Base-by-base conservation (phyloP, 192 early-diverging fungal species). In the Tieghemiomyces parasiticus region DNA sequence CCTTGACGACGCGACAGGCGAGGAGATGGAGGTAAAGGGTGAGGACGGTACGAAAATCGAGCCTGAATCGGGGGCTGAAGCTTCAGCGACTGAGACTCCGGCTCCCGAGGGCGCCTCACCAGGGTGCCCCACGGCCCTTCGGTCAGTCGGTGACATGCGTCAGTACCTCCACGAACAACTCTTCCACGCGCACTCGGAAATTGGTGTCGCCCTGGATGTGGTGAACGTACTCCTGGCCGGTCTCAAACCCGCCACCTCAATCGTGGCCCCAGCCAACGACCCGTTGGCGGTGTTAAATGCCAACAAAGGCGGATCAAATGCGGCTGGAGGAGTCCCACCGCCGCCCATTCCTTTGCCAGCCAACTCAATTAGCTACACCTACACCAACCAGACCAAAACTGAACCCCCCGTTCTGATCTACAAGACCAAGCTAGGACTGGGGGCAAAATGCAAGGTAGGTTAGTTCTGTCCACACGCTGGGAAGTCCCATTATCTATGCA, bases 161-260 rank as follows among this genome's bases (percentile, higher is more conserved):
- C 9, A 33, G 32, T 24, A 56, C 34, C 34, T 56, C 19, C 31
- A 56, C 19, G 54, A 56, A 2, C 30, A 32, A 19, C 31, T 56
- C 19, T 33, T 1, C 31, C 30, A 32, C 14, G 54, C 54, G 16
- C 30, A 56, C 13, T 56, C 54, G 32, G 54, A 56, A 34, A 24
- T 56, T 14, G 54, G 34, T 8, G 54, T 56, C 29, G 54, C 54
- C 32, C 14, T 56, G 9, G 54, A 56, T 34, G 30, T 56, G 13
- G 54, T 56, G 24, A 56, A 56, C 31, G 2, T 34, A 16, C 34
- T 56, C 13, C 29, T 56, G 54, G 54, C 54, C 20, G 10, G 14
- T 29, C 14, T 56, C 20, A 56, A 56, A 56, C 54, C 54, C 54
- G 32, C 54, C 1, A 34, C 31, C 16, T 2, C 16, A 8, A 6